These are phyloP conservation scores for Aciculosporium take DNA, from an alignment of 2,329 filamentous ascomycete species.

Conservation along the genomic window DNA sequence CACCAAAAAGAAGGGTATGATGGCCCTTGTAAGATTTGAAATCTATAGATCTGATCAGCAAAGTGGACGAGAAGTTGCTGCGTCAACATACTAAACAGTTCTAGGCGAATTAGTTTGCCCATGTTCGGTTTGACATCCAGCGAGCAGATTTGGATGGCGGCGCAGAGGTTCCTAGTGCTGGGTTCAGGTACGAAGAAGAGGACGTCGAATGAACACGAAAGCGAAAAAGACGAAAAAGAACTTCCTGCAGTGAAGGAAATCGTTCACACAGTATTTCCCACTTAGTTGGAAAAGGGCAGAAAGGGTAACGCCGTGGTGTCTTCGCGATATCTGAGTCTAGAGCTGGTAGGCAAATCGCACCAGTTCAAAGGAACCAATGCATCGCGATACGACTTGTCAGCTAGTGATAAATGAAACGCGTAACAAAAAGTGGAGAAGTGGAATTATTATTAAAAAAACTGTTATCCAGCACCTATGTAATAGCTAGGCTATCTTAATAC, in stretches of 20 bases:
- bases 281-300: too few relatives aligned
- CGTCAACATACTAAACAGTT: conserved; percentile 65
- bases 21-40: conserved; percentile 99
- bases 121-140: conserved; percentile 37
- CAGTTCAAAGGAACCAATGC: too few relatives aligned
- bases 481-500: too few relatives aligned
- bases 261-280: not conserved
- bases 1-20: conserved; percentile 84
- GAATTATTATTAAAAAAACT: too few relatives aligned
- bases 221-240: too few relatives aligned
- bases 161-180: not conserved
- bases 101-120: conserved; percentile 91
- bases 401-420: too few relatives aligned
- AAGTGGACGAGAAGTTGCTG: conserved; percentile 1
- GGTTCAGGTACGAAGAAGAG: not conserved
- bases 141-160: not conserved
- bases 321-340: not conserved
- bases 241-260: not conserved
- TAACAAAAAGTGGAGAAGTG: too few relatives aligned
- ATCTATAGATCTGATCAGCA: conserved; percentile 37
- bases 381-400: too few relatives aligned
- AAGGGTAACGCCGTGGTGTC: not conserved
- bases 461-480: too few relatives aligned
- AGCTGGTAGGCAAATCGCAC: too few relatives aligned
- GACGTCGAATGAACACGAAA: too few relatives aligned